Conservation (phyloP, 2,329 filamentous ascomycete genomes). For the Ceratocystis diversiconidia region DNA sequence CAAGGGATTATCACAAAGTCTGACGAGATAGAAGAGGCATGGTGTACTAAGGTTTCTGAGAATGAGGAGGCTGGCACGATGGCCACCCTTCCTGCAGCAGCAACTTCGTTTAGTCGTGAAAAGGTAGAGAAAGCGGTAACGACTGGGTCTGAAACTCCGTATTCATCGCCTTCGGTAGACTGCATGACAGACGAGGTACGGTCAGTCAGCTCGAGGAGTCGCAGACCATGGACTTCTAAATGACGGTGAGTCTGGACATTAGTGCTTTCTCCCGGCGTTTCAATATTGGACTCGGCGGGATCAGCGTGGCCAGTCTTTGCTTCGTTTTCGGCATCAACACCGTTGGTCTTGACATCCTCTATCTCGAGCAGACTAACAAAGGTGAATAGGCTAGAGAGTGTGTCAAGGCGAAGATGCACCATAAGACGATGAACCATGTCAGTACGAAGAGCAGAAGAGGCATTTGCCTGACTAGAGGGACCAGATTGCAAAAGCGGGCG, state of each 20-base stretch:
- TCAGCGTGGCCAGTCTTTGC: background rate
- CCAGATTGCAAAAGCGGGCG: slow-evolving; percentile 29
- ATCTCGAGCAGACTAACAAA: slow-evolving; percentile 59
- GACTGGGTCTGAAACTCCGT: slow-evolving; percentile 51
- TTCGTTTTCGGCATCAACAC: slow-evolving; percentile 19
- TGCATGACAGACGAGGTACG: slow-evolving; percentile 93
- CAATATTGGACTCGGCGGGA: slow-evolving; percentile 1
- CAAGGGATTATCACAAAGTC: slow-evolving; percentile 77
- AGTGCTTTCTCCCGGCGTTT: slow-evolving; percentile 2
- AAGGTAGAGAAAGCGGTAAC: slow-evolving; percentile 86
- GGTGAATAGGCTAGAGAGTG: slow-evolving; percentile 65
- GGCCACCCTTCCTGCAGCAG: slow-evolving; percentile 67
- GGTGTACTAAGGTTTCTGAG: slow-evolving; percentile 58
- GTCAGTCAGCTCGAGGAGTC: slow-evolving; percentile 75
- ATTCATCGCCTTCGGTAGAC: slow-evolving; percentile 67
- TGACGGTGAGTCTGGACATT: slow-evolving; percentile 24
- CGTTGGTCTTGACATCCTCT: slow-evolving; percentile 18
- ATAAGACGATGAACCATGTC: slow-evolving; percentile 47
- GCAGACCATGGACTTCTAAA: slow-evolving; percentile 68
- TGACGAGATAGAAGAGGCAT: slow-evolving; percentile 53
- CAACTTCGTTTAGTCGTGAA: slow-evolving; percentile 67
- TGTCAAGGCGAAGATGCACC: slow-evolving; percentile 73
- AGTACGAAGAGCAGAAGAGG: slow-evolving; percentile 13
- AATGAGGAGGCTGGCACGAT: slow-evolving; percentile 67
- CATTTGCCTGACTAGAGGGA: slow-evolving; percentile 19